phyloP scores from a whole-genome alignment of 495 filamentous ascomycete species.

The Podospora australis region DNA sequence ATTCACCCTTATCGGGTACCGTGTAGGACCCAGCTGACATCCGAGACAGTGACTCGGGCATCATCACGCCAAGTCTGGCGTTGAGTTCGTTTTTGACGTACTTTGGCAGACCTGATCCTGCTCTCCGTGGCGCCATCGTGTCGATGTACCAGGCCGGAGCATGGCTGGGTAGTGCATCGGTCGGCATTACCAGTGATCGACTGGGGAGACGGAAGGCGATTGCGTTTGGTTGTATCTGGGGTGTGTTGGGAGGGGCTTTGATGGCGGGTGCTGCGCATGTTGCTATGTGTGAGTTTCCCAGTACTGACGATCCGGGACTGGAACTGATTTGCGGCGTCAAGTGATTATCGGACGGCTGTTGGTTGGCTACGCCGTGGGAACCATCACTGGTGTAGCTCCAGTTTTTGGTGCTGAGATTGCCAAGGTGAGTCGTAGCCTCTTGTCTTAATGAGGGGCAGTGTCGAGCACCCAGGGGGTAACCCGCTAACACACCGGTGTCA shows the following conservation, averaged over 20 bases:
- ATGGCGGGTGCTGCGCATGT: constrained; percentile 45
- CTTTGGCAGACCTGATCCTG: constrained; percentile 37
- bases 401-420: constrained; percentile 33
- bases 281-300: constrained; percentile 36
- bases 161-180: constrained; percentile 44
- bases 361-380: constrained; percentile 45
- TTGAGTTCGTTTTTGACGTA: constrained; percentile 36
- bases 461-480: too few species aligned
- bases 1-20: not conserved
- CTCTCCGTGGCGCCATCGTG: constrained; percentile 43
- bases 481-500: too few species aligned
- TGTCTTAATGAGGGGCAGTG: too few species aligned
- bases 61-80: constrained; percentile 40
- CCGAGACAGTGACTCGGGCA: constrained; percentile 29
- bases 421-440: constrained; percentile 39
- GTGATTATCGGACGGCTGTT: constrained; percentile 48
- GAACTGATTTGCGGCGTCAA: not conserved
- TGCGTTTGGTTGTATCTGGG: constrained; percentile 42
- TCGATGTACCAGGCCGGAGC: constrained; percentile 46
- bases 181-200: constrained; percentile 39
- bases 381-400: constrained; percentile 46
- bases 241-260: constrained; percentile 41
- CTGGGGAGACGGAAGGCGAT: constrained; percentile 42
- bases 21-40: constrained; percentile 1
- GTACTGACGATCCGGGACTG: not conserved